phyloP scores from a whole-genome alignment of 495 filamentous ascomycete genomes.

The Ramalina intermedia region DNA sequence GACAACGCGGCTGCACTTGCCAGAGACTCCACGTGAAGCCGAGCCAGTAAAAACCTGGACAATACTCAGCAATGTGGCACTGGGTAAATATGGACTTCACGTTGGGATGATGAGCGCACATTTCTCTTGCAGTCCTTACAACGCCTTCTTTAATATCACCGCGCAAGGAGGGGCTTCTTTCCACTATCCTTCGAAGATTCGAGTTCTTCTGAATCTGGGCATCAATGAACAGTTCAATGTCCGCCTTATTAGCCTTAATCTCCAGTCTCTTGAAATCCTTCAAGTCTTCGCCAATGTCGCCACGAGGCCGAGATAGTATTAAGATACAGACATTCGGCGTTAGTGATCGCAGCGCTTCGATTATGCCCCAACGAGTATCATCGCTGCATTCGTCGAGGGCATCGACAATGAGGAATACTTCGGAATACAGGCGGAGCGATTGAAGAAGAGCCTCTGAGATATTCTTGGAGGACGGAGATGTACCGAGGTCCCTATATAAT shows the following conservation, averaged over 20 bases:
- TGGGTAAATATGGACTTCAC: not conserved
- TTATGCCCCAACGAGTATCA: not conserved
- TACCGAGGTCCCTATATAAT: not conserved
- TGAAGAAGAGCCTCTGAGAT: not conserved
- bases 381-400: conserved; percentile 29
- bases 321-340: not conserved
- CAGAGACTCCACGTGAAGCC: conserved; percentile 3
- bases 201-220: not conserved
- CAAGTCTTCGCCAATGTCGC: not conserved
- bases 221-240: not conserved
- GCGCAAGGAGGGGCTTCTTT: not conserved
- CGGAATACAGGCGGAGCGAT: not conserved
- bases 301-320: not conserved
- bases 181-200: not conserved
- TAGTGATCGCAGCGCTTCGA: not conserved
- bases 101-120: too few relatives aligned
- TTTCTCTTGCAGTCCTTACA: not conserved
- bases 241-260: conserved; percentile 5
- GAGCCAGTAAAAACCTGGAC: conserved; percentile 7
- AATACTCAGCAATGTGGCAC: not conserved
- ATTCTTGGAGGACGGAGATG: not conserved
- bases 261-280: not conserved
- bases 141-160: not conserved
- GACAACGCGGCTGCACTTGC: not conserved
- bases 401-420: conserved; percentile 27